Base-by-base conservation (phyloP, 306 rosid genomes). In the Rubus idaeus region DNA sequence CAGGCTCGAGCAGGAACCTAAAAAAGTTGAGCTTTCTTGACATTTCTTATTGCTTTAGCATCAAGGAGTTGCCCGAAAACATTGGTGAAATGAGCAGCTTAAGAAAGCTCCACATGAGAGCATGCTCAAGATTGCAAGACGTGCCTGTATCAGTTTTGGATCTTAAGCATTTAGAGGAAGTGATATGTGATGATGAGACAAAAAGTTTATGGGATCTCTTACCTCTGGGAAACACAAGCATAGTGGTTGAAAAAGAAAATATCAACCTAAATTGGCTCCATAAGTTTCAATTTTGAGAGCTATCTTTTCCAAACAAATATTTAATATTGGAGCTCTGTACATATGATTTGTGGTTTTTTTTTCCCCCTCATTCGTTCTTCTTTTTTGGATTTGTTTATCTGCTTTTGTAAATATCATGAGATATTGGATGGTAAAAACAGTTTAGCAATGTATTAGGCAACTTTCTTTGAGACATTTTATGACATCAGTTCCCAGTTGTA, bases 131-230 rank as follows among this genome's bases (percentile, higher is more conserved):
- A 30, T 75, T 88, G 64, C 41, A 69, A 14, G 79, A 77, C 3
- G 69, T 90, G 65, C 93, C 91, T 12, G 5, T 60, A 10, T 84
- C 93, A 11, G 12, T 87, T 14, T 60, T 62, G 60, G 75, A 85
- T 1, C 89, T 90, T 67, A 10, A 9, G 42, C 58, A 61, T 14
- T 76, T 88, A 58, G 78, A 68, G 80, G 55, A 72, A 53, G 76
- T 90, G 68, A 10, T 85, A 7, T 88, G 93, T 75, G 93, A 90
- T 50, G 78, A 82, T 63, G 90, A 82, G 57, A 71, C 51, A 20
- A 6, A 46, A 45, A 3, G 6, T 20, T 23, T 45, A 18, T 68
- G 73, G 73, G 11, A 21, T 5, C 55, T 37, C 6, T 11, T 21
- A 6, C 4, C 39, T 10, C 14, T 65, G 39, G 17, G 37, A 42